Evolutionary conservation across 176 grass and related monocot species (phyloP).

Genomic region (Sorghum bicolor): DNA sequence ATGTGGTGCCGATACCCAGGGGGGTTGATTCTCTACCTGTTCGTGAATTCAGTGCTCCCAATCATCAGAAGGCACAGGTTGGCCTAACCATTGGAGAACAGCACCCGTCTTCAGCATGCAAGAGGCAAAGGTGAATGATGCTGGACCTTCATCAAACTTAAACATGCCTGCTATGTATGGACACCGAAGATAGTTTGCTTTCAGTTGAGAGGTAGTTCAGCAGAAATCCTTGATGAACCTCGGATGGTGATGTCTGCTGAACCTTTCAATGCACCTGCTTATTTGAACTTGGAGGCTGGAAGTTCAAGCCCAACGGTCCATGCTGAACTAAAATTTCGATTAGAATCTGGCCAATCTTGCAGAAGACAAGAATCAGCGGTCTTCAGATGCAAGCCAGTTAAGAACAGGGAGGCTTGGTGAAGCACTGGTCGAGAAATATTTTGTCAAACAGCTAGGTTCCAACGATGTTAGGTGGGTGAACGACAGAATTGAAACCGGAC

Average conservation of each 20-base stretch:
- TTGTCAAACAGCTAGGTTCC: slow-evolving; percentile 47
- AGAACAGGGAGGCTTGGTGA: slow-evolving; percentile 73
- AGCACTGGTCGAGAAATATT: slow-evolving; percentile 59
- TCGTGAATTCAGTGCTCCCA: slow-evolving; percentile 29
- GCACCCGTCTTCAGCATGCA: slow-evolving; percentile 44
- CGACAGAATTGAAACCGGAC: slow-evolving; percentile 57
- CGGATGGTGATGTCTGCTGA: slow-evolving; percentile 37
- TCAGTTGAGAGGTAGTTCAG: slow-evolving; percentile 44
- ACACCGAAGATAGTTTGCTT: slow-evolving; percentile 41
- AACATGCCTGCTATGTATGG: slow-evolving; percentile 9
- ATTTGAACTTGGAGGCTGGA: slow-evolving; percentile 27
- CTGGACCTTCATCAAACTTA: background rate
- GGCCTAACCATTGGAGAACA: slow-evolving; percentile 70
- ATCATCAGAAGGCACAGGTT: slow-evolving; percentile 49
- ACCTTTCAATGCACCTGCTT: slow-evolving; percentile 26
- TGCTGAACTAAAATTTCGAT: slow-evolving; percentile 29
- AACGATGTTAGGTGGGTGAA: slow-evolving; percentile 77
- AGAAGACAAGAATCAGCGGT: slow-evolving; percentile 16
- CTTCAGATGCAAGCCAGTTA: slow-evolving; percentile 37
- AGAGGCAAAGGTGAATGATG: slow-evolving; percentile 33
- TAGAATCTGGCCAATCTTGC: slow-evolving; percentile 17
- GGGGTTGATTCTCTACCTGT: slow-evolving; percentile 6
- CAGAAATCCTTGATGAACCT: slow-evolving; percentile 19
- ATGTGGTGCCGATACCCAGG: slow-evolving; percentile 27
- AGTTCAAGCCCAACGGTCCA: slow-evolving; percentile 20